These are phyloP conservation scores for Herpetomonas muscarum DNA, from an alignment of 208 protist genomes.

Conservation along the genomic window DNA sequence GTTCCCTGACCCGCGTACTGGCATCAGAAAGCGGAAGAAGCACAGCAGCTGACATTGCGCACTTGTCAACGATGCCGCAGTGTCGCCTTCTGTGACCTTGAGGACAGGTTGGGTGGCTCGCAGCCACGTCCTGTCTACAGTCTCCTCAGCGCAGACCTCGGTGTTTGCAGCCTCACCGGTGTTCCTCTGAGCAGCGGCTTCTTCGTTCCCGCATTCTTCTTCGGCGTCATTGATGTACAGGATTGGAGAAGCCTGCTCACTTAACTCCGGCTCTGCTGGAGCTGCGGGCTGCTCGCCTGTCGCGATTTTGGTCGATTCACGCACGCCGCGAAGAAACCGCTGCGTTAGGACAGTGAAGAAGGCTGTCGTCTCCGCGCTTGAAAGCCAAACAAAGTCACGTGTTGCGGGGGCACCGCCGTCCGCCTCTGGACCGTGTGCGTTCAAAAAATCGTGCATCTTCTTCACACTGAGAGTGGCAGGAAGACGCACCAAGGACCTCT, in stretches of 20 bases:
- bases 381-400: slow-evolving; percentile 54
- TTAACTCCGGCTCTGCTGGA: background rate
- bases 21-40: slow-evolving; percentile 53
- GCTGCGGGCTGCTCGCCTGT: background rate
- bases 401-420: slow-evolving; percentile 24
- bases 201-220: no score
- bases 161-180: no score
- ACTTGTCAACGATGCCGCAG: background rate
- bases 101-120: background rate
- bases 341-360: slow-evolving; percentile 49
- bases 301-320: slow-evolving; percentile 1
- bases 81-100: background rate
- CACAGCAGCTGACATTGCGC: slow-evolving; percentile 10
- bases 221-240: background rate
- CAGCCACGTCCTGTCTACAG: background rate
- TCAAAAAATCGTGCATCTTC: slow-evolving; percentile 47
- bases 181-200: no score
- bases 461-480: slow-evolving; percentile 6
- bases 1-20: background rate
- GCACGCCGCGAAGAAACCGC: slow-evolving; percentile 35
- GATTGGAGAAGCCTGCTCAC: background rate
- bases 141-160: no score
- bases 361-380: slow-evolving; percentile 41
- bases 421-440: slow-evolving; percentile 41
- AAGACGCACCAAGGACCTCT: background rate